Evolutionary conservation across 2,329 filamentous ascomycete species (phyloP).

Genomic region (Trichoderma aggressivum): DNA sequence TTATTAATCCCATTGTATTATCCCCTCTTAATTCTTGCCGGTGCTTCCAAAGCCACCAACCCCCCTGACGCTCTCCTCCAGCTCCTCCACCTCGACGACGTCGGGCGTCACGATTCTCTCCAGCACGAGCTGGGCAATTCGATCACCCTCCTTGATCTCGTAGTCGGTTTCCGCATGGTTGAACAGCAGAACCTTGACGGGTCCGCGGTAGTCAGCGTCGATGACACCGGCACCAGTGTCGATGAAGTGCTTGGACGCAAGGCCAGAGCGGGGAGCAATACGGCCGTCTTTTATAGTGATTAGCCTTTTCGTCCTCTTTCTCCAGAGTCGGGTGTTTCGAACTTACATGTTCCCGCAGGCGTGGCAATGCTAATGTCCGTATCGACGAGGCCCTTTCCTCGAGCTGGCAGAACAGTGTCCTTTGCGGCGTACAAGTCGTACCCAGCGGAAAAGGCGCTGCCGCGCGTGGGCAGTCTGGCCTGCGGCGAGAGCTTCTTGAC

Average conservation of each 20-base stretch:
- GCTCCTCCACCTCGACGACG: constrained; percentile 80
- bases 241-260: constrained; percentile 92
- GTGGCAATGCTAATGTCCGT: constrained; percentile 91
- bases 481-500: constrained; percentile 84
- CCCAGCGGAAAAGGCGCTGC: constrained; percentile 84
- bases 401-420: constrained; percentile 70
- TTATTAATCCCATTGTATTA: background rate
- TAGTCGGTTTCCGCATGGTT: constrained; percentile 87
- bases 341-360: constrained; percentile 81
- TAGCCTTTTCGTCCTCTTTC: background rate
- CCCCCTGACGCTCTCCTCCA: constrained; percentile 87
- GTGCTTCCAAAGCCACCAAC: constrained; percentile 92
- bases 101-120: constrained; percentile 94
- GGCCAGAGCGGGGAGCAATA: constrained; percentile 84
- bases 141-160: constrained; percentile 76
- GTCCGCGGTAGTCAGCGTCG: constrained; percentile 93
- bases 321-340: background rate
- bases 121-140: constrained; percentile 87
- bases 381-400: constrained; percentile 81
- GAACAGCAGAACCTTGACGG: constrained; percentile 91
- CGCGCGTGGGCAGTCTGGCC: constrained; percentile 80
- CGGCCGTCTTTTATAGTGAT: constrained; percentile 64
- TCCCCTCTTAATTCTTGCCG: constrained; percentile 40
- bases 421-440: constrained; percentile 88
- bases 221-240: constrained; percentile 96